phyloP scores from a whole-genome alignment of 148 eudicot species.

The Oxyria digyna region DNA sequence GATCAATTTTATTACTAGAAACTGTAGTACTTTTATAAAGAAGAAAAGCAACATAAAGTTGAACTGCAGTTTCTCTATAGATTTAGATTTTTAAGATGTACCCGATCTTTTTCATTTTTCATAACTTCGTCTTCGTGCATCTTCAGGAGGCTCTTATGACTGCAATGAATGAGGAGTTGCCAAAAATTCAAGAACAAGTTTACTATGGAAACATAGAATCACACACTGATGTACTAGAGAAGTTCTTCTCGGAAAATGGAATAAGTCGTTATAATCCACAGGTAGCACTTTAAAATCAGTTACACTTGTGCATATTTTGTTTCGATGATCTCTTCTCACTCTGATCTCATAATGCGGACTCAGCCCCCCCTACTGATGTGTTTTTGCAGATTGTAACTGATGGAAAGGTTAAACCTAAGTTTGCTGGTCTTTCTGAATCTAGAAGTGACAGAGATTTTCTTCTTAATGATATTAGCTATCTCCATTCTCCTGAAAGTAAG shows the following conservation, averaged over 20 bases:
- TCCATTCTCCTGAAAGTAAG: conserved; percentile 90
- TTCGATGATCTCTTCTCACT: neutral
- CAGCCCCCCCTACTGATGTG: conserved; percentile 3
- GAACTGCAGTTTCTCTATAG: conserved; percentile 2
- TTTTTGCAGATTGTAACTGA: conserved; percentile 69
- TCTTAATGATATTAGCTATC: conserved; percentile 49
- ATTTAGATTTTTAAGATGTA: neutral
- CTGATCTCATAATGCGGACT: neutral
- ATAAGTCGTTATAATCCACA: conserved; percentile 82
- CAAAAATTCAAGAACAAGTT: conserved; percentile 95
- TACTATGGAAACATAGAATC: conserved; percentile 86
- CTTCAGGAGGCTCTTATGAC: conserved; percentile 64
- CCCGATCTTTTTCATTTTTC: neutral
- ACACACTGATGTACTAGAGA: conserved; percentile 78
- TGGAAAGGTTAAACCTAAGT: conserved; percentile 69
- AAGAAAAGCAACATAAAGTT: neutral
- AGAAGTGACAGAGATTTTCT: conserved; percentile 56
- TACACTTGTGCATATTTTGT: neutral
- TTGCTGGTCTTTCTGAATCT: conserved; percentile 56
- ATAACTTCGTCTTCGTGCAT: conserved; percentile 2
- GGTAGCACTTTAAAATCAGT: conserved; percentile 30
- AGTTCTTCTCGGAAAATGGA: conserved; percentile 82
- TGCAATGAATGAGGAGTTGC: conserved; percentile 95
- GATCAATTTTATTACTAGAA: neutral
- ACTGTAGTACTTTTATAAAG: neutral